phyloP scores from a whole-genome alignment of 2,329 filamentous ascomycete species.

The Cercospora sp. region DNA sequence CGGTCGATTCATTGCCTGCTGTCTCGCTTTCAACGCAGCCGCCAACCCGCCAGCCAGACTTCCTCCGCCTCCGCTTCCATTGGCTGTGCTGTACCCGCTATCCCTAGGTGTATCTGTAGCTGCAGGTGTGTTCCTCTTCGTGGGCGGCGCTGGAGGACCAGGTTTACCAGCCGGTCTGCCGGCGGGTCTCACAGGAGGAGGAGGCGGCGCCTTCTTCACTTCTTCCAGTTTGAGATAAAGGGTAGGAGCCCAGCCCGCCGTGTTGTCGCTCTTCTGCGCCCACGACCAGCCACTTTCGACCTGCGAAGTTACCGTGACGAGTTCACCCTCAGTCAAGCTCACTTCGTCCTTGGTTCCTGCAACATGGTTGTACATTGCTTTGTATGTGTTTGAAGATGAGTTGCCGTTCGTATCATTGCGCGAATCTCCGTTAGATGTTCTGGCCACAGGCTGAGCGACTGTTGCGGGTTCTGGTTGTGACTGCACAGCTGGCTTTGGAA shows the following conservation, averaged over 20 bases:
- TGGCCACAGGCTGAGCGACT: background rate
- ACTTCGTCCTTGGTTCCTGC: constrained; percentile 85
- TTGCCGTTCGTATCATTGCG: too few relatives aligned
- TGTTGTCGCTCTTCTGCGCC: constrained; percentile 67
- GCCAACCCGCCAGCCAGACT: constrained; percentile 53
- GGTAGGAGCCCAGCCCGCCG: constrained; percentile 88
- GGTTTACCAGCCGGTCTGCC: constrained; percentile 50
- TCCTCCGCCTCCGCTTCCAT: constrained; percentile 40
- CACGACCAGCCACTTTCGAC: constrained; percentile 98
- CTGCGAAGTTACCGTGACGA: constrained; percentile 89
- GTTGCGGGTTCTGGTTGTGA: constrained; percentile 57
- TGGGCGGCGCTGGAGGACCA: constrained; percentile 74
- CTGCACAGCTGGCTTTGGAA: constrained; percentile 46
- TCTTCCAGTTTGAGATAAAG: constrained; percentile 80
- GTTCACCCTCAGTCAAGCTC: constrained; percentile 72
- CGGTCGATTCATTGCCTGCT: constrained; percentile 50
- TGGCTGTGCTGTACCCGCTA: constrained; percentile 48
- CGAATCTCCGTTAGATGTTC: background rate
- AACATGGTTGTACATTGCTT: constrained; percentile 88
- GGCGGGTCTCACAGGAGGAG: constrained; percentile 54
- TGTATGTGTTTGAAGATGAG: constrained; percentile 58
- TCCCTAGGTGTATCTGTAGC: constrained; percentile 69
- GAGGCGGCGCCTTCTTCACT: constrained; percentile 57
- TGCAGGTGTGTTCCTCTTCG: constrained; percentile 73
- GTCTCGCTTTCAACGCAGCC: constrained; percentile 51